Base-by-base conservation (phyloP, 208 protist genomes). In the Acanthamoeba culbertsoni region DNA sequence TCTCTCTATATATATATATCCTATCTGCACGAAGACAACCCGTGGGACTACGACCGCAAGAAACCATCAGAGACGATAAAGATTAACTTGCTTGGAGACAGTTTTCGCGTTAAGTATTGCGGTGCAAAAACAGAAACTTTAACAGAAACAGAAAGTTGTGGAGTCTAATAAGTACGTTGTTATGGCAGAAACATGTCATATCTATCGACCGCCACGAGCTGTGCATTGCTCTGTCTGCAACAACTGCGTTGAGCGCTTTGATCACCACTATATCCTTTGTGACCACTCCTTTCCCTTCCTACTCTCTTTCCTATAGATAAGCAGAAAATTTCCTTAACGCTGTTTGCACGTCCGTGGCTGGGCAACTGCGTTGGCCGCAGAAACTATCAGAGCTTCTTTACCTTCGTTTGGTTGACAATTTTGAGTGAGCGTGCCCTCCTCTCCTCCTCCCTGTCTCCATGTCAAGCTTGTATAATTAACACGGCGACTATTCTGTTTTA, bases 201-300 rank as follows among this genome's bases (percentile, higher is more conserved):
- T 96, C 62, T 96, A 94, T 75, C 57, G 90, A 65, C 95, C 95
- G 45, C 95, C 95, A 65, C 48, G 95, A 62, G 63, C 94, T 5
- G 89, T 93, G 33, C 95, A 96, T 68, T 96, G 95, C 94, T 63
- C 82, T 57, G 84, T 95, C 26, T 96, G 95, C 93, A 96, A 96
- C 77, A 95, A 93, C 63, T 96, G 95, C 55, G 93, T 96, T 20
- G 95, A 96, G 10, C 45, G 63, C 23, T 96, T 96, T 46, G 95
- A 96, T 40, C 95, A 96, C 55, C 95, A 96, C 91, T 96, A 93
- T 93, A 93, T 86, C 18, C 71, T 43, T 31, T 33, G n/a, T 35
- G 45, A 26, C 48, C 16, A 84, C 31, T 71, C 43, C 43, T 91
- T 59, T 89, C 28, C 23, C 31, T 40, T 51, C 46, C 14, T 12